Evolutionary conservation across 2,329 filamentous ascomycete species (phyloP).

Genomic region (Colletotrichum eleusines): DNA sequence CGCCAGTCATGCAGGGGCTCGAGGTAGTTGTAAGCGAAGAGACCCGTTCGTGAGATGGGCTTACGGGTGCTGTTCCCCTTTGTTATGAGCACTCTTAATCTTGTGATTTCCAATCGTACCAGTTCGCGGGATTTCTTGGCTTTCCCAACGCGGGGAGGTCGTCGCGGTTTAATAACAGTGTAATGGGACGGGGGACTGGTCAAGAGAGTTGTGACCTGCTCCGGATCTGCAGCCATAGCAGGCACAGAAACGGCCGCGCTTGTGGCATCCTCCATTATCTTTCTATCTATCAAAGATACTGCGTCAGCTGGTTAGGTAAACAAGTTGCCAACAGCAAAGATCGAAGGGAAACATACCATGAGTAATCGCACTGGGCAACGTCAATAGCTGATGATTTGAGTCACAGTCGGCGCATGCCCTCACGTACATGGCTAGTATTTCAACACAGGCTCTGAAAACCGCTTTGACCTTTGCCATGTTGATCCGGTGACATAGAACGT

Average conservation of each 20-base stretch:
- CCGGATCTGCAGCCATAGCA: not conserved
- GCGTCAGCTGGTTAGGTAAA: not conserved
- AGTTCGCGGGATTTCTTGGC: conserved; percentile 21
- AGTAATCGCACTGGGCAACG: not conserved
- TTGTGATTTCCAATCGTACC: not conserved
- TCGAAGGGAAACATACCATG: not conserved
- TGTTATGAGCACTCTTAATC: conserved; percentile 20
- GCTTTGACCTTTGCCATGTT: not conserved
- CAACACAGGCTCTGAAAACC: conserved; percentile 1
- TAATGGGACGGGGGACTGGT: not conserved
- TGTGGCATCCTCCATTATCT: conserved; percentile 11
- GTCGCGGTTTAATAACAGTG: conserved; percentile 2
- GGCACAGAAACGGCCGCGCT: not conserved
- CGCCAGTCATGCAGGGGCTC: conserved; percentile 42
- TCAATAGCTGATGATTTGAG: not conserved
- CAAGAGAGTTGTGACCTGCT: not conserved
- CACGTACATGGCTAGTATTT: conserved; percentile 7
- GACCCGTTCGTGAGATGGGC: conserved; percentile 1
- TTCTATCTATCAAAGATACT: not conserved
- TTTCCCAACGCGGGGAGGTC: conserved; percentile 10
- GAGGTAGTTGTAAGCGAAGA: conserved; percentile 37
- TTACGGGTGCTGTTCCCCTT: not conserved
- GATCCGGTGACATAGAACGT: not conserved
- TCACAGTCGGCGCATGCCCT: not conserved
- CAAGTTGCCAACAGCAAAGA: not conserved